Conservation (phyloP, 495 filamentous ascomycete genomes). For the Aspergillus avenaceus region DNA sequence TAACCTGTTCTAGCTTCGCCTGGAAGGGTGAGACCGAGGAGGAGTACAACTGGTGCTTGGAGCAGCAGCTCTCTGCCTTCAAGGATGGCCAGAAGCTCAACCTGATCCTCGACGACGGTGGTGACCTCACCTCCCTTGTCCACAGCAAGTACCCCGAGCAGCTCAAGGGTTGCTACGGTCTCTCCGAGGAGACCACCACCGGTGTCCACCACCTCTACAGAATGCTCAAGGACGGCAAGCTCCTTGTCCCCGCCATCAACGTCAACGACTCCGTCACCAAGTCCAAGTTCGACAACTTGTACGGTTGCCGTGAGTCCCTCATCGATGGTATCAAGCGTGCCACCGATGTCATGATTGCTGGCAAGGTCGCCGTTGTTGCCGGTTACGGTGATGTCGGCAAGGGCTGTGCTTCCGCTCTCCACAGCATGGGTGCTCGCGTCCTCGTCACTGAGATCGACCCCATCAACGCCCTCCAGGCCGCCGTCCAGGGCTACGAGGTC, state of each 20-base stretch:
- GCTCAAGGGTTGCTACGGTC: slow-evolving; percentile 95
- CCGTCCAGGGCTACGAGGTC: slow-evolving; percentile 95
- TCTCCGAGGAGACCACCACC: slow-evolving; percentile 99
- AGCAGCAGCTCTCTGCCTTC: slow-evolving; percentile 96
- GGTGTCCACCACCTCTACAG: slow-evolving; percentile 99
- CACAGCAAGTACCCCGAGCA: slow-evolving; percentile 97
- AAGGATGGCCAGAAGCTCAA: slow-evolving; percentile 95
- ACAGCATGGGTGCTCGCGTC: slow-evolving; percentile 95
- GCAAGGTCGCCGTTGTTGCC: slow-evolving; percentile 95
- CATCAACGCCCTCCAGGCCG: slow-evolving; percentile 99
- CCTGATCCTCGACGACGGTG: slow-evolving; percentile 98
- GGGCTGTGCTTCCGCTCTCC: slow-evolving; percentile 93
- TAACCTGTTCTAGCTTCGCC: slow-evolving; percentile 60
- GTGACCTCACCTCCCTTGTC: slow-evolving; percentile 93
- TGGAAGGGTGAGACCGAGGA: slow-evolving; percentile 99
- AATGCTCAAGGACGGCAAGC: slow-evolving; percentile 89
- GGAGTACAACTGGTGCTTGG: slow-evolving; percentile 99
- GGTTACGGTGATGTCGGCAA: slow-evolving; percentile 99
- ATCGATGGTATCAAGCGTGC: slow-evolving; percentile 99
- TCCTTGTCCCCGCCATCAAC: slow-evolving; percentile 95
- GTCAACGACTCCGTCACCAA: slow-evolving; percentile 99
- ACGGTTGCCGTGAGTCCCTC: slow-evolving; percentile 98
- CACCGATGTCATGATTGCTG: slow-evolving; percentile 99
- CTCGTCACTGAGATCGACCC: slow-evolving; percentile 96
- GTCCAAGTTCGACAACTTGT: slow-evolving; percentile 99